These are phyloP conservation scores for Yarrowia porcina DNA, from an alignment of 805 yeast species.

Conservation along the genomic window DNA sequence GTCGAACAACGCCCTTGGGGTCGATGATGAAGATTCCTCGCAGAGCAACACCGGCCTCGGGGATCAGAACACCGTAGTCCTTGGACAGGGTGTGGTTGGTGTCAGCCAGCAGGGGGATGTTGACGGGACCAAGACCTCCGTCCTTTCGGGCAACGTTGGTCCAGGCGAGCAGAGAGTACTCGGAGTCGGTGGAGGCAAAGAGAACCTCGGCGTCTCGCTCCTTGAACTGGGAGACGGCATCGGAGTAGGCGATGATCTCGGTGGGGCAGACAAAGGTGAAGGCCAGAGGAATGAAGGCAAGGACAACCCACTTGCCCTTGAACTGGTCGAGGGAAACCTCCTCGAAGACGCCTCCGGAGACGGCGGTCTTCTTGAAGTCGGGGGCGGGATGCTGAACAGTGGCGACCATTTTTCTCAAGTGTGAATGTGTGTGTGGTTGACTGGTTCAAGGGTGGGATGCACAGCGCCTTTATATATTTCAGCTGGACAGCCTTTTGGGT, in stretches of 20 bases:
- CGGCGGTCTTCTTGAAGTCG: constrained; percentile 93
- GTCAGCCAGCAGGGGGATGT: constrained; percentile 94
- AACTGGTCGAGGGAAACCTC: constrained; percentile 90
- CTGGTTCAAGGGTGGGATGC: background rate
- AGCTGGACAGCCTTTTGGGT: constrained; percentile 3
- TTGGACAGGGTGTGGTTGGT: constrained; percentile 91
- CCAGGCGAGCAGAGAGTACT: constrained; percentile 97
- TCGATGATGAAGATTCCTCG: constrained; percentile 98
- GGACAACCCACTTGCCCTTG: constrained; percentile 96
- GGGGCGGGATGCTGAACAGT: constrained; percentile 96
- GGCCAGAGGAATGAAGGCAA: constrained; percentile 97
- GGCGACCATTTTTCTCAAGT: constrained; percentile 65
- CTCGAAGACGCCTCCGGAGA: constrained; percentile 93
- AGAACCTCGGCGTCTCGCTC: constrained; percentile 84
- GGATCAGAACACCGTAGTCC: constrained; percentile 96
- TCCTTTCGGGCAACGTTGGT: constrained; percentile 93
- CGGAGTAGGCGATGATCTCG: constrained; percentile 97
- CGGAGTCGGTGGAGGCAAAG: constrained; percentile 98
- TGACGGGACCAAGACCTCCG: constrained; percentile 95
- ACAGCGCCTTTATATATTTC: constrained; percentile 8
- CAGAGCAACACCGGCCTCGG: constrained; percentile 94
- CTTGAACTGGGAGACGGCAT: constrained; percentile 84
- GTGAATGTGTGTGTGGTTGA: background rate
- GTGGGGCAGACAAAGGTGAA: constrained; percentile 99
- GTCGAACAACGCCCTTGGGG: constrained; percentile 93